Evolutionary conservation across 129 eudicot species (phyloP).

Genomic region (Artemisia tridentata): DNA sequence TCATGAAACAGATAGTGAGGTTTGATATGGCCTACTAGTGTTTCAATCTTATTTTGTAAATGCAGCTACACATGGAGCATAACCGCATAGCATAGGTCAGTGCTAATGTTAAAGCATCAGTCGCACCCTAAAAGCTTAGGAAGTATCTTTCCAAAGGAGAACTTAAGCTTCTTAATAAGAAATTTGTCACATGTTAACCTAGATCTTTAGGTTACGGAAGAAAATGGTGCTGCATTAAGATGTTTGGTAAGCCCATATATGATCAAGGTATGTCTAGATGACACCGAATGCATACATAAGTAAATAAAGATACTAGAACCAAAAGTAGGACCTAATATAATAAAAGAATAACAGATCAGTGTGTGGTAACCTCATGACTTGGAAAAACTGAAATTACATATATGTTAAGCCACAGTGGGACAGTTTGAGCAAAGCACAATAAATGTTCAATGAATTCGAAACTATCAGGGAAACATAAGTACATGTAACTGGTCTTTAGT

Average conservation of each 20-base stretch:
- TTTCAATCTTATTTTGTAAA: background rate
- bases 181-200: background rate
- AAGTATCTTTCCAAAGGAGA: background rate
- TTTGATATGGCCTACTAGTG: background rate
- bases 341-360: no score
- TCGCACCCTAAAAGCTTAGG: background rate
- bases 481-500: background rate
- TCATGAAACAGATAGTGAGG: background rate
- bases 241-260: background rate
- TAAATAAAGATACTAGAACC: background rate
- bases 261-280: background rate
- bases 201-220: background rate
- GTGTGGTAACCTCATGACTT: no score
- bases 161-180: background rate
- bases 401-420: no score
- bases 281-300: conserved; percentile 5
- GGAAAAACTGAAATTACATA: no score
- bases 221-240: background rate
- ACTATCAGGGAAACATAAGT: background rate
- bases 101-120: conserved; percentile 1
- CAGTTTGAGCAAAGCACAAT: background rate
- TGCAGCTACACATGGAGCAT: background rate
- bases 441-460: background rate
- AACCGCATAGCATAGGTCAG: background rate
- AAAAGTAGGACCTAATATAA: no score